Percentiles rank a stretch among this genome's conserved stretches.
Evolutionary conservation across 2,329 filamentous ascomycete species (phyloP).

Genomic region (Plenodomus biglobosus): DNA sequence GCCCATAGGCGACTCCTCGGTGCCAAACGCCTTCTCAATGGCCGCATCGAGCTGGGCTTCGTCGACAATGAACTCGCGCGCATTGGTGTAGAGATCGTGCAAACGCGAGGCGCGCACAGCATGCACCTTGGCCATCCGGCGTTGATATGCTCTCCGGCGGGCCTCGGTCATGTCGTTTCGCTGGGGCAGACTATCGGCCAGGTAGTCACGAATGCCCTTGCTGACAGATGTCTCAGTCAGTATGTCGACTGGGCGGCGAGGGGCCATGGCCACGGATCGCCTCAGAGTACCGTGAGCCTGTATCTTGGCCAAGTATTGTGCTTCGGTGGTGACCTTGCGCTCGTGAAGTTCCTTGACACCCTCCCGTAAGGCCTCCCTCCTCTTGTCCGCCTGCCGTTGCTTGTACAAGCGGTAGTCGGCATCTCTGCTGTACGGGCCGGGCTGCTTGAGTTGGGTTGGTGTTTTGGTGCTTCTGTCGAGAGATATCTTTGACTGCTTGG

Average conservation of each 20-base stretch:
- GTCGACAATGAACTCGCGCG: constrained; percentile 80
- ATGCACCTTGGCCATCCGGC: constrained; percentile 55
- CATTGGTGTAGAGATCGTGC: constrained; percentile 87
- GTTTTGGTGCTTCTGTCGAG: constrained; percentile 60
- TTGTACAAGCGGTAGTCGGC: constrained; percentile 65
- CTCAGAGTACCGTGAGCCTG: constrained; percentile 49
- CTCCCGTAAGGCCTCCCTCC: constrained; percentile 70
- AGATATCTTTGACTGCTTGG: constrained; percentile 64
- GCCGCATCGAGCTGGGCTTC: constrained; percentile 73
- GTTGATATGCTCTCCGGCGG: constrained; percentile 40
- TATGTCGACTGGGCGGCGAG: constrained; percentile 65
- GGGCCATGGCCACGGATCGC: constrained; percentile 58
- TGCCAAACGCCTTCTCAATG: constrained; percentile 76
- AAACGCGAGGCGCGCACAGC: constrained; percentile 69
- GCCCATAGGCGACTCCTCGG: constrained; percentile 53
- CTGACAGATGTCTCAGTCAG: constrained; percentile 34
- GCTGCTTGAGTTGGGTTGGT: constrained; percentile 49
- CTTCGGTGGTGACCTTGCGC: constrained; percentile 34
- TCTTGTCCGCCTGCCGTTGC: constrained; percentile 67
- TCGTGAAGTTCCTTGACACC: constrained; percentile 70
- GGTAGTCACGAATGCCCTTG: constrained; percentile 38
- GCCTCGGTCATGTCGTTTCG: constrained; percentile 27
- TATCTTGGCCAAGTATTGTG: constrained; percentile 20
- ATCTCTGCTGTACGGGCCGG: constrained; percentile 40
- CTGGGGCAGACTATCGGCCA: constrained; percentile 34